These are phyloP conservation scores for Cucurbitaria berberidis DNA, from an alignment of 2,329 filamentous ascomycete genomes.

Conservation along the genomic window DNA sequence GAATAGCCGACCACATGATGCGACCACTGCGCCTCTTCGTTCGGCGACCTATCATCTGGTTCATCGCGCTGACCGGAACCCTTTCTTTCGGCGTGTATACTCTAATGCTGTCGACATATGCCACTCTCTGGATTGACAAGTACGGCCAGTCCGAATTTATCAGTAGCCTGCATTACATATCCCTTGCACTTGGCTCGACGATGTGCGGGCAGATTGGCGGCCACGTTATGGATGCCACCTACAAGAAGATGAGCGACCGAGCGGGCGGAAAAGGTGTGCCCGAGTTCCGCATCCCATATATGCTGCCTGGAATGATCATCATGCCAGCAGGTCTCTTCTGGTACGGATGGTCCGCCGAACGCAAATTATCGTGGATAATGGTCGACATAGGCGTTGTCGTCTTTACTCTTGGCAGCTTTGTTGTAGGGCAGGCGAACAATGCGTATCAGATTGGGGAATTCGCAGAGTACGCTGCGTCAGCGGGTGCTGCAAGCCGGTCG, in stretches of 20 bases:
- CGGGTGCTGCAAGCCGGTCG: constrained; percentile 57
- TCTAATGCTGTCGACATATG: constrained; percentile 30
- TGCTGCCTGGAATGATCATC: constrained; percentile 24
- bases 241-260: constrained; percentile 21
- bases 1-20: constrained; percentile 41
- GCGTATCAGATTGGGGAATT: constrained; percentile 69
- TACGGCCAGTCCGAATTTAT: constrained; percentile 20
- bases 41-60: constrained; percentile 58
- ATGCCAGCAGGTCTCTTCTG: constrained; percentile 44
- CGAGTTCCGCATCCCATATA: constrained; percentile 28
- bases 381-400: constrained; percentile 58
- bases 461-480: constrained; percentile 62
- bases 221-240: constrained; percentile 55
- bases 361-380: constrained; percentile 59
- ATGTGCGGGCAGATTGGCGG: constrained; percentile 47
- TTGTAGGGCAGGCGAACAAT: constrained; percentile 50
- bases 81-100: constrained; percentile 49
- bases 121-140: constrained; percentile 28
- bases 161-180: constrained; percentile 47
- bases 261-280: constrained; percentile 14
- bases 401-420: constrained; percentile 49
- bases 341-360: constrained; percentile 62
- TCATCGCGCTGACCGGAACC: constrained; percentile 50
- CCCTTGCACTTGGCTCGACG: constrained; percentile 65
- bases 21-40: constrained; percentile 62